Conservation (phyloP, 1,284 basidiomycete genomes). For the Butyriboletus appendiculatus region DNA sequence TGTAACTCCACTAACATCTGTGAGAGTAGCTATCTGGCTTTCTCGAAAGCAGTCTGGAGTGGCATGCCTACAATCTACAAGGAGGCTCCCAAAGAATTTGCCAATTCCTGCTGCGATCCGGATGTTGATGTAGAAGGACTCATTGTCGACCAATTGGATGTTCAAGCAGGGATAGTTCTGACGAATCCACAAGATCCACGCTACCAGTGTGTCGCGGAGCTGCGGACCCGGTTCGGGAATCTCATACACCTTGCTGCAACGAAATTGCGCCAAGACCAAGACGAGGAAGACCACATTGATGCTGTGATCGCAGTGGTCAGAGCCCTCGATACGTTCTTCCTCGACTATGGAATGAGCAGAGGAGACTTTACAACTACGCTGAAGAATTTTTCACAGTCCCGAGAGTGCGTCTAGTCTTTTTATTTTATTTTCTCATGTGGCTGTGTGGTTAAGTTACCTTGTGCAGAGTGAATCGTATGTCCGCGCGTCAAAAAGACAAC, state of each 20-base stretch:
- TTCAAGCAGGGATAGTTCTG: slow-evolving; percentile 78
- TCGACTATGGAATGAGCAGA: slow-evolving; percentile 71
- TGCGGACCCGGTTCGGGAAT: slow-evolving; percentile 71
- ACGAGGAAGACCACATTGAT: slow-evolving; percentile 90
- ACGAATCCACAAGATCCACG: slow-evolving; percentile 75
- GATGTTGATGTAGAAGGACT: slow-evolving; percentile 68
- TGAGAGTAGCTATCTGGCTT: slow-evolving; percentile 56
- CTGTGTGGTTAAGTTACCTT: background rate
- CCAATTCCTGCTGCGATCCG: slow-evolving; percentile 56
- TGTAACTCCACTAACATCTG: slow-evolving; percentile 2
- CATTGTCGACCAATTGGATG: slow-evolving; percentile 59
- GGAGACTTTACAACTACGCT: slow-evolving; percentile 60
- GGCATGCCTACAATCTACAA: slow-evolving; percentile 71
- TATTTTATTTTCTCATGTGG: background rate
- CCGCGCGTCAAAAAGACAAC: slow-evolving; percentile 73
- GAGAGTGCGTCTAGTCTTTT: slow-evolving; percentile 55
- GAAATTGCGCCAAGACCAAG: slow-evolving; percentile 56
- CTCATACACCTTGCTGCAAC: slow-evolving; percentile 72
- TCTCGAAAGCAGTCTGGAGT: slow-evolving; percentile 67
- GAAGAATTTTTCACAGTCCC: slow-evolving; percentile 66
- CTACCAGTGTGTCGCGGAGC: slow-evolving; percentile 63
- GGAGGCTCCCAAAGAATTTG: slow-evolving; percentile 58
- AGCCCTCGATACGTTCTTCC: slow-evolving; percentile 73
- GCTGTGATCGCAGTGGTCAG: slow-evolving; percentile 72
- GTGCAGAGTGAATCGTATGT: slow-evolving; percentile 62